Percentiles rank a stretch among this genome's conserved stretches.
These are phyloP conservation scores for Lichtheimia corymbifera DNA, from an alignment of 371 early-diverging fungal genomes.

Conservation along the genomic window DNA sequence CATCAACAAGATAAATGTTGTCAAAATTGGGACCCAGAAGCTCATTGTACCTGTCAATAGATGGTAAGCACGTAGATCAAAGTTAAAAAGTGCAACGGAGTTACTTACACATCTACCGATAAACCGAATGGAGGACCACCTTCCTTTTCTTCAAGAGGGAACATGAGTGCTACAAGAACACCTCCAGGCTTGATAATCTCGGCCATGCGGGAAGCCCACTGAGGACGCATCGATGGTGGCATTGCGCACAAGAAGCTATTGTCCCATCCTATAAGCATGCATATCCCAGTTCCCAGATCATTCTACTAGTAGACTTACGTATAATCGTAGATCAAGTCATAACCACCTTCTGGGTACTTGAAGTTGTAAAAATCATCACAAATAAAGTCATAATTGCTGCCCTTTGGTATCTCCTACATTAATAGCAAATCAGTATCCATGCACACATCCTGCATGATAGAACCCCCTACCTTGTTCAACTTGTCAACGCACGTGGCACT, in stretches of 20 bases:
- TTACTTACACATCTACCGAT: constrained; percentile 47
- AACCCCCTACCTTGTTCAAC: constrained; percentile 42
- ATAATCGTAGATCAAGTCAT: constrained; percentile 83
- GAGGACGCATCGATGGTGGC: constrained; percentile 61
- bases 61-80: neutral
- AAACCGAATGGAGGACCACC: constrained; percentile 72
- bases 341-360: constrained; percentile 53
- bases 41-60: constrained; percentile 38
- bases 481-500: constrained; percentile 66
- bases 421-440: no score
- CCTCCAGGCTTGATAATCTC: constrained; percentile 75
- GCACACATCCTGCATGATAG: no score
- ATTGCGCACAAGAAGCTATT: constrained; percentile 85
- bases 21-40: constrained; percentile 57
- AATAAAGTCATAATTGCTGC: constrained; percentile 51
- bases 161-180: constrained; percentile 82
- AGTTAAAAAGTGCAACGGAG: neutral
- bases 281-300: constrained; percentile 79
- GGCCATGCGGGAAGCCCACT: constrained; percentile 74
- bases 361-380: constrained; percentile 77
- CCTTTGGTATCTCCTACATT: no score
- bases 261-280: constrained; percentile 31
- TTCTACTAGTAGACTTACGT: constrained; percentile 64
- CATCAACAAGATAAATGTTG: constrained; percentile 53
- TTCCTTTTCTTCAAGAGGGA: constrained; percentile 59